These are phyloP conservation scores for Lindgomyces ingoldianus DNA, from an alignment of 495 filamentous ascomycete genomes.

Conservation along the genomic window DNA sequence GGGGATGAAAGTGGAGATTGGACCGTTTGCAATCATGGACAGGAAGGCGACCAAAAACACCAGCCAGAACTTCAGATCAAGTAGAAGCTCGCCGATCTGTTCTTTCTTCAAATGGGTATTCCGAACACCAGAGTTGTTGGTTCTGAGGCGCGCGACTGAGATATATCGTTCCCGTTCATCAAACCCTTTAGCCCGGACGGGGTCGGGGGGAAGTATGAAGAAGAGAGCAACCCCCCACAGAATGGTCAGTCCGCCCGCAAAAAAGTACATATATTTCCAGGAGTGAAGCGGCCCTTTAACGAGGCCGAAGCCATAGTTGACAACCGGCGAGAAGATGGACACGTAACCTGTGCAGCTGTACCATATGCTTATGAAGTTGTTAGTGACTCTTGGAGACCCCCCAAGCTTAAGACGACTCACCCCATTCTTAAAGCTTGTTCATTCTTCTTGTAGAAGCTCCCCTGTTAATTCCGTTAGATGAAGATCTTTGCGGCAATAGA, in stretches of 20 bases:
- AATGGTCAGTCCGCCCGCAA: slow-evolving; percentile 53
- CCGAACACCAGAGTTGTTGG: slow-evolving; percentile 38
- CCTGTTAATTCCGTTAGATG: neutral
- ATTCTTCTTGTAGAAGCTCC: slow-evolving; percentile 49
- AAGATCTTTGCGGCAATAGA: neutral
- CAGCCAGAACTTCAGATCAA: slow-evolving; percentile 51
- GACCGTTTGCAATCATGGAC: slow-evolving; percentile 49
- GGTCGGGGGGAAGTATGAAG: slow-evolving; percentile 51
- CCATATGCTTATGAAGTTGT: too few relatives aligned
- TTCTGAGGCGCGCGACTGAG: slow-evolving; percentile 31
- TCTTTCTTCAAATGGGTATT: slow-evolving; percentile 36
- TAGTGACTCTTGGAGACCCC: too few relatives aligned
- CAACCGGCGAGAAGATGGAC: slow-evolving; percentile 50
- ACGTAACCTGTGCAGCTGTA: slow-evolving; percentile 53
- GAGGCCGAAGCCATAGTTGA: slow-evolving; percentile 54
- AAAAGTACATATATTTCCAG: slow-evolving; percentile 40
- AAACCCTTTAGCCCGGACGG: slow-evolving; percentile 51
- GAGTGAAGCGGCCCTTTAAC: slow-evolving; percentile 40
- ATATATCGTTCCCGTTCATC: slow-evolving; percentile 36
- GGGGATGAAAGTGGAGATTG: slow-evolving; percentile 46
- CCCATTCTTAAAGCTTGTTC: slow-evolving; percentile 53
- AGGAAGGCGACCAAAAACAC: slow-evolving; percentile 44
- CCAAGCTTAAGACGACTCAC: too few relatives aligned
- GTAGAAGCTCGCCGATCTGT: slow-evolving; percentile 50
- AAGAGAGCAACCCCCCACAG: slow-evolving; percentile 45